Conservation (phyloP, 495 filamentous ascomycete genomes). For the Aspergillus haitiensis region DNA sequence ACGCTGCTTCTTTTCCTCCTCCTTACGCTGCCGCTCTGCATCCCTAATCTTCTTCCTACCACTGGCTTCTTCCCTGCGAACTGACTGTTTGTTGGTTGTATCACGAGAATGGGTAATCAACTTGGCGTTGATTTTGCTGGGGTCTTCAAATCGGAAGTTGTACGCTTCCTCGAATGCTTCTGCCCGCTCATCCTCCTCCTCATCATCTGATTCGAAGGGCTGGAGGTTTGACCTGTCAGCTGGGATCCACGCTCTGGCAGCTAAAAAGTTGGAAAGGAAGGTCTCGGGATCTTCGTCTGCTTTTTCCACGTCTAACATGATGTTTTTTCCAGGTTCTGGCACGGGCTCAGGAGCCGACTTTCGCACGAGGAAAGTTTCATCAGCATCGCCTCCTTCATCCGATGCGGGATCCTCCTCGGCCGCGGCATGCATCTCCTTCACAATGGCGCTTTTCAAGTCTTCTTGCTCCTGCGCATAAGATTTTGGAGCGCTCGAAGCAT, state of each 20-base stretch:
- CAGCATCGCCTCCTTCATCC: constrained; percentile 63
- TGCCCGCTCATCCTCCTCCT: constrained; percentile 75
- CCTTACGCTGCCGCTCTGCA: constrained; percentile 70
- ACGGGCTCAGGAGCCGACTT: constrained; percentile 42
- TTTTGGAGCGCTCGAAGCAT: constrained; percentile 44
- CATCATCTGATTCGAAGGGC: constrained; percentile 90
- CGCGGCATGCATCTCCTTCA: constrained; percentile 76
- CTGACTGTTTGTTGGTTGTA: constrained; percentile 72
- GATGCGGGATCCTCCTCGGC: constrained; percentile 39
- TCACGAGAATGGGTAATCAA: constrained; percentile 86
- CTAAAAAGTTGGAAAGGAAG: constrained; percentile 86
- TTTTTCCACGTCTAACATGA: constrained; percentile 62
- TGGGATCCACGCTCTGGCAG: constrained; percentile 83
- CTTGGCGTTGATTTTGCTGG: constrained; percentile 76
- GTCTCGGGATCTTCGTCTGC: constrained; percentile 90
- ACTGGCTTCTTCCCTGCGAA: constrained; percentile 77
- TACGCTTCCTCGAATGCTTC: constrained; percentile 92
- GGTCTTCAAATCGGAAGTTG: constrained; percentile 95
- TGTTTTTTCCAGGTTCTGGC: constrained; percentile 46
- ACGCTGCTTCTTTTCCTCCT: constrained; percentile 71
- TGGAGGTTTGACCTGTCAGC: constrained; percentile 57
- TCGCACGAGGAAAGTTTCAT: constrained; percentile 68
- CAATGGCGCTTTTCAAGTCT: constrained; percentile 69
- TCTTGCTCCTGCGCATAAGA: constrained; percentile 88
- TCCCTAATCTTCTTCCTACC: constrained; percentile 75